phyloP scores from a whole-genome alignment of 768 basidiomycete species.

The Multifurca ochricompacta region DNA sequence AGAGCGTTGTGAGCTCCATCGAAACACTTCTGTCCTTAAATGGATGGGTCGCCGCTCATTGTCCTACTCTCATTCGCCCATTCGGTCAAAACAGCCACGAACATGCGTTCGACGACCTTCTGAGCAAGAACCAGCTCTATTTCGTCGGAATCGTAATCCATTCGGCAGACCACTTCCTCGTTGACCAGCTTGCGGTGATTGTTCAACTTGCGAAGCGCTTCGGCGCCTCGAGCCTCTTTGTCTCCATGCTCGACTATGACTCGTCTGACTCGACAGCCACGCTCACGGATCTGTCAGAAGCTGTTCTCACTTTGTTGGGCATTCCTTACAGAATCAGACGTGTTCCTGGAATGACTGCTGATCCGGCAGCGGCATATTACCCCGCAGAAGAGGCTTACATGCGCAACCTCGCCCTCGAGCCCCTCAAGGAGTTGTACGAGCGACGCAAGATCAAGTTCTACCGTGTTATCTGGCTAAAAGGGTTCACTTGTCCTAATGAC shows the following conservation, averaged over 20 bases:
- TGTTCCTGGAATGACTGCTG: constrained; percentile 89
- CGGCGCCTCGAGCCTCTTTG: constrained; percentile 85
- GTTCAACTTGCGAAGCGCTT: constrained; percentile 90
- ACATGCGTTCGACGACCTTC: constrained; percentile 84
- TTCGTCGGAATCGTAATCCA: constrained; percentile 94
- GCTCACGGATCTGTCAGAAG: constrained; percentile 89
- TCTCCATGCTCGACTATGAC: constrained; percentile 96
- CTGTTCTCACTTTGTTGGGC: constrained; percentile 86
- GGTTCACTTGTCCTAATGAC: constrained; percentile 98
- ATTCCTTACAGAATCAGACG: constrained; percentile 88
- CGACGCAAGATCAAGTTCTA: constrained; percentile 77
- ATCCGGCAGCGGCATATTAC: constrained; percentile 86
- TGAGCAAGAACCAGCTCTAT: constrained; percentile 76
- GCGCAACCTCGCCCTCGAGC: constrained; percentile 88
- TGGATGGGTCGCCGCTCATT: constrained; percentile 96
- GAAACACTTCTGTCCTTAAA: constrained; percentile 93
- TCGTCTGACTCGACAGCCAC: constrained; percentile 94
- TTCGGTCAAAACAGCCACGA: constrained; percentile 88
- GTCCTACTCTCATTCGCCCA: constrained; percentile 88
- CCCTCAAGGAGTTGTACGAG: constrained; percentile 71
- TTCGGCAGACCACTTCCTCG: constrained; percentile 97
- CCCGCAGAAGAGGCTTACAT: constrained; percentile 92
- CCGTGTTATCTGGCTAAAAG: constrained; percentile 95
- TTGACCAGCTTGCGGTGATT: constrained; percentile 97
- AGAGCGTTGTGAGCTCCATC: constrained; percentile 81